Percentiles rank a stretch among this genome's conserved stretches.
Evolutionary conservation across 2,329 filamentous ascomycete genomes (phyloP).

Genomic region (Madurella mycetomatis): DNA sequence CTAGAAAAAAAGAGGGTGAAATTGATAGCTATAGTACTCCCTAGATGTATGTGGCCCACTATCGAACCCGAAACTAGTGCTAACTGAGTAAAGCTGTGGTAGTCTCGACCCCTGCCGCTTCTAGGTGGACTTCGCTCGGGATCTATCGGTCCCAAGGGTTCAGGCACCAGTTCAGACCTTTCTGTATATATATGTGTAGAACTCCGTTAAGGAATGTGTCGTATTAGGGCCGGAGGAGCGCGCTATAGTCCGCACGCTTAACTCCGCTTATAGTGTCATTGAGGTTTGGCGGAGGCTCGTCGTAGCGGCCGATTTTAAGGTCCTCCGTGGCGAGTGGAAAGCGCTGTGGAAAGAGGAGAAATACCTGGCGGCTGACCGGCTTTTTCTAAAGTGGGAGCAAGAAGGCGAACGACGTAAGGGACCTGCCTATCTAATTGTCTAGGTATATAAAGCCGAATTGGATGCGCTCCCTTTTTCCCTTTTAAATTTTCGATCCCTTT

Average conservation of each 20-base stretch:
- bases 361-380: background rate
- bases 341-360: constrained; percentile 1
- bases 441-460: constrained; percentile 1
- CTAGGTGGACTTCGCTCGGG: constrained; percentile 5
- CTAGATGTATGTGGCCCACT: background rate
- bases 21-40: background rate
- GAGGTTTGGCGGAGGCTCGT: constrained; percentile 9
- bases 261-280: constrained; percentile 9
- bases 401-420: constrained; percentile 6
- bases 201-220: constrained; percentile 5
- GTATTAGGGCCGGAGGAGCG: constrained; percentile 5
- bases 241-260: background rate
- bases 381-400: constrained; percentile 7
- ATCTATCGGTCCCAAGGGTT: background rate
- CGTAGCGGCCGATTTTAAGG: constrained; percentile 8
- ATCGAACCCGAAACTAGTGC: background rate
- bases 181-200: constrained; percentile 1
- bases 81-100: constrained; percentile 2
- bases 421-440: constrained; percentile 9
- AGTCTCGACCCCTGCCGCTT: constrained; percentile 1
- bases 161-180: background rate
- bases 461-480: background rate
- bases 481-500: constrained; percentile 1
- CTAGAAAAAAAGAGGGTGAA: background rate
- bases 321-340: constrained; percentile 1